Base-by-base conservation (phyloP, 805 yeast genomes). In the Candida tibetensis region DNA sequence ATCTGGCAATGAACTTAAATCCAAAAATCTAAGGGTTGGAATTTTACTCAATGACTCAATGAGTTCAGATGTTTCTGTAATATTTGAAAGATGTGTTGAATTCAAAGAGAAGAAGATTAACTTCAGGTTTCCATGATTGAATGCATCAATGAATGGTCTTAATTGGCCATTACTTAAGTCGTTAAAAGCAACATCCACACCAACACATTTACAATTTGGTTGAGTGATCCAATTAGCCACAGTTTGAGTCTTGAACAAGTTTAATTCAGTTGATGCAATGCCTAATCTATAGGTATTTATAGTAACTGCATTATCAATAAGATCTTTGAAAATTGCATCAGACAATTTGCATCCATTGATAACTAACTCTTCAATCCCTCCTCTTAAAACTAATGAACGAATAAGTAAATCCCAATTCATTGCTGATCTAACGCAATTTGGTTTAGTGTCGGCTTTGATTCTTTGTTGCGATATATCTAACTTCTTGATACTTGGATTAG, bases 401-500 rank as follows among this genome's bases (percentile, higher is more conserved):
- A 69, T 67, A 44, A 77, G 71, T 31, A 76, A 45, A 31, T 67
- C 62, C 82, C 82, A 77, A 50, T 77, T 67, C 77, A 77, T 71
- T 9, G 70, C 64, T 0, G 74, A 58, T 37, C 82, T 54, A 16
- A 67, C 51, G 7, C 52, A 47, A 3, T 48, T 49, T 14, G 60
- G 53, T 6, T 71, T 67, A 10, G 69, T 62, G 21, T 74, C 77
- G 7, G 69, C 51, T 48, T 72, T 75, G 36, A 76, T 61, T 42
- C 72, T 61, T 51, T 77, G 81, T 46, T 77, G 82, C 7, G 79
- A 72, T n/a, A 77, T 64, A 51, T 77, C 82, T 34, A 77, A 59
- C 48, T 76, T 76, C 44, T 69, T 68, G 16, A 77, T 56, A 1
- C 70, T 60, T 29, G 49, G 57, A 47, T 74, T 75, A 3, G 56